Base-by-base conservation (phyloP, 108 stramenopile genomes). In the Skeletonema costatum region DNA sequence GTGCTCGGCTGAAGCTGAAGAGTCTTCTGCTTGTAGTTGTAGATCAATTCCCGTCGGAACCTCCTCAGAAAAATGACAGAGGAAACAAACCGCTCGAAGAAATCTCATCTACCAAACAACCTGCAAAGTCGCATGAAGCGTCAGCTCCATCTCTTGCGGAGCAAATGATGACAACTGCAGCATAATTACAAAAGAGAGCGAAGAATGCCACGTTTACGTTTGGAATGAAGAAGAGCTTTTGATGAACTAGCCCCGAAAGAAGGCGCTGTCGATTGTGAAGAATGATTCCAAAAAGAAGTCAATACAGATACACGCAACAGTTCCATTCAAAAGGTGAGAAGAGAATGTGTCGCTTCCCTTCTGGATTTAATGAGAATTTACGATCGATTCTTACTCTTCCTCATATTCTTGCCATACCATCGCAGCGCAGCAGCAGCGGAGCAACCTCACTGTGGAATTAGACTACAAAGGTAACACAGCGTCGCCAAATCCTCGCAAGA, bases 181-280 rank as follows among this genome's bases (percentile, higher is more conserved):
- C 70, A 29, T 46, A 75, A 58, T 29, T 73, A 17, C 62, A 38
- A 32, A 21, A 73, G 31, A n/a, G 35, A 65, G 72, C 77, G 36
- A 73, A 78, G 63, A 66, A 73, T 32, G 56, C 77, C 2, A n/a
- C n/a, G n/a, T n/a, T n/a, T n/a, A 69, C 77, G 12, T 83, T 78
- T 69, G 82, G 82, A 21, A 30, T 78, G 59, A 77, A 78, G 61
- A 78, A 74, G 60, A 77, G 82, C n/a, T 83, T 83, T 70, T 70
- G 39, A 63, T 67, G 35, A 44, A 42, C 25, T 56, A 35, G 11
- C 25, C 36, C 0, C 50, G 60, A 8, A 64, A 25, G 7, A 73
- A 78, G 58, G n/a, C n/a, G n/a, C 42, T 5, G 58, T 11, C 21
- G 1, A 25, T n/a, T n/a, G n/a, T n/a, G n/a, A 72, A 65, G 71